phyloP scores from a whole-genome alignment of 495 filamentous ascomycete genomes.

The Lepidopterella palustris region DNA sequence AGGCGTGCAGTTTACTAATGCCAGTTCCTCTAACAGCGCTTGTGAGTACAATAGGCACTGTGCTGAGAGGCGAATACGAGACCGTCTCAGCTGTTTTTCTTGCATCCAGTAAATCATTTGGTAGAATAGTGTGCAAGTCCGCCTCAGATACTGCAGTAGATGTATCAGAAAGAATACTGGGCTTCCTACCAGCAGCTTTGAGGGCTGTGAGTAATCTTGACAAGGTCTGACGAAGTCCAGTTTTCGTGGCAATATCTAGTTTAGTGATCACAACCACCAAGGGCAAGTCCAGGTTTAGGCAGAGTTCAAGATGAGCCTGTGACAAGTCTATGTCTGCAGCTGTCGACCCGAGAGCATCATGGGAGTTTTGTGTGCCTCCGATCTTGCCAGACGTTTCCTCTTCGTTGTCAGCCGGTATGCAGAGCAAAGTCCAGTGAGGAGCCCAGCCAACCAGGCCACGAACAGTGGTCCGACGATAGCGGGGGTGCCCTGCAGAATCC shows the following conservation, averaged over 20 bases:
- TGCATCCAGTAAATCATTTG: constrained; percentile 21
- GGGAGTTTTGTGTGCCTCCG: constrained; percentile 37
- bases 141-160: constrained; percentile 12
- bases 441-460: constrained; percentile 91
- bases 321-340: constrained; percentile 61
- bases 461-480: constrained; percentile 80
- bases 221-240: constrained; percentile 60
- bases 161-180: constrained; percentile 55
- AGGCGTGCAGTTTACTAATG: constrained; percentile 71
- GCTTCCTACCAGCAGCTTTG: constrained; percentile 66
- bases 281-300: constrained; percentile 67
- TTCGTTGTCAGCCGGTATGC: constrained; percentile 74
- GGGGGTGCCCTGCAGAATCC: constrained; percentile 83
- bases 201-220: constrained; percentile 66
- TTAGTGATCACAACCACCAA: constrained; percentile 83
- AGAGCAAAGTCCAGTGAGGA: constrained; percentile 86
- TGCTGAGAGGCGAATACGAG: constrained; percentile 28
- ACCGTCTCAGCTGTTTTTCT: constrained; percentile 16
- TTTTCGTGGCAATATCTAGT: constrained; percentile 73
- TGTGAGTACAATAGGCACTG: constrained; percentile 80
- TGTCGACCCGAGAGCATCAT: constrained; percentile 46
- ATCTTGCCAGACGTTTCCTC: constrained; percentile 42
- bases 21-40: constrained; percentile 82
- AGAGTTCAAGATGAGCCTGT: constrained; percentile 78
- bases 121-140: constrained; percentile 24